Conservation (phyloP, 2,329 filamentous ascomycete genomes). For the Orbilia javanica region DNA sequence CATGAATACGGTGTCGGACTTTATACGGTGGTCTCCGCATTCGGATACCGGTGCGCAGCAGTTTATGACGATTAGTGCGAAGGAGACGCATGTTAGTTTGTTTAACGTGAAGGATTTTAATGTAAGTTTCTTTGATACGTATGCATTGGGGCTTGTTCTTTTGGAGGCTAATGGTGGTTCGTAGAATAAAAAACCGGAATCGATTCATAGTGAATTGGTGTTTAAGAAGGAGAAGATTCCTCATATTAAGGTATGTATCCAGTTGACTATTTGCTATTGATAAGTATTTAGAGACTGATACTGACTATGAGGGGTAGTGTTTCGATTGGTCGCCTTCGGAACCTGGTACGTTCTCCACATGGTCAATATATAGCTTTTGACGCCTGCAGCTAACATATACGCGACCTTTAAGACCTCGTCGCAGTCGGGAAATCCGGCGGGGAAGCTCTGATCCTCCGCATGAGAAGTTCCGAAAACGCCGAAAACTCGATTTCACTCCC, state of each 20-base stretch:
- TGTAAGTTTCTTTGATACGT: conserved; percentile 67
- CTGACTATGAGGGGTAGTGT: conserved; percentile 58
- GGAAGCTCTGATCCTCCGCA: conserved; percentile 78
- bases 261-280: too few relatives aligned
- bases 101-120: conserved; percentile 67
- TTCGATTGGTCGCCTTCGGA: conserved; percentile 71
- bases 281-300: not conserved
- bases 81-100: conserved; percentile 68
- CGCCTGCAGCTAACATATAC: conserved; percentile 66
- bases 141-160: conserved; percentile 5
- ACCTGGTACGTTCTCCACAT: conserved; percentile 61
- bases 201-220: conserved; percentile 57
- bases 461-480: conserved; percentile 68
- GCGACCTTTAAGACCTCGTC: conserved; percentile 70
- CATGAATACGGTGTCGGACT: conserved; percentile 68
- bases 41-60: conserved; percentile 66
- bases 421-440: conserved; percentile 81
- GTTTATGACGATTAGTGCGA: conserved; percentile 70
- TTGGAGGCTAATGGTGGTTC: conserved; percentile 12
- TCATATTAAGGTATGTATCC: conserved; percentile 69
- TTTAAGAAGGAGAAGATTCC: conserved; percentile 68
- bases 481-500: conserved; percentile 77
- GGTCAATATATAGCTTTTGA: not conserved
- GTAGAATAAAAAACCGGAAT: conserved; percentile 50
- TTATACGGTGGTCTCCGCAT: conserved; percentile 70